A percentile compares a stretch with the other conserved stretches of the same genome.
These are phyloP conservation scores for Ceratocystis eucalypticola DNA, from an alignment of 2,329 filamentous ascomycete genomes.

Conservation along the genomic window DNA sequence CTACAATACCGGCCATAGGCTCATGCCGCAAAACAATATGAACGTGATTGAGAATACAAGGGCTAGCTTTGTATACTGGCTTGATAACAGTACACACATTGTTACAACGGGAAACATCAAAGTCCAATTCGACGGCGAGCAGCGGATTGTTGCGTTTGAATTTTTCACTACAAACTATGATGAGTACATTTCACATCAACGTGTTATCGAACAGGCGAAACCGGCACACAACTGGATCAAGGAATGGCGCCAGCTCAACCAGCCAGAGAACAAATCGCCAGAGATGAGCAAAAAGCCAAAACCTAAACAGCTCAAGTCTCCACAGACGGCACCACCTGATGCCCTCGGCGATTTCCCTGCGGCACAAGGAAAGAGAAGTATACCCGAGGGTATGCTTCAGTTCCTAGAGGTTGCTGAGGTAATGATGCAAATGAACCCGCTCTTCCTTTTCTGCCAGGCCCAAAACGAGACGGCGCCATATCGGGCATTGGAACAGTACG, in stretches of 20 bases:
- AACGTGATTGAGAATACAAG: slow-evolving; percentile 63
- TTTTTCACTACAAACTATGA: slow-evolving; percentile 65
- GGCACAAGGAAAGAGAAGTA: slow-evolving; percentile 41
- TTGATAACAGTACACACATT: slow-evolving; percentile 69
- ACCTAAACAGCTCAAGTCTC: slow-evolving; percentile 44
- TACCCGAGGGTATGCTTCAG: slow-evolving; percentile 47
- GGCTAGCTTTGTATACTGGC: slow-evolving; percentile 80
- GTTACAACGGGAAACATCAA: slow-evolving; percentile 64
- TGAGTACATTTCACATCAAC: slow-evolving; percentile 65
- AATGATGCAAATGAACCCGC: slow-evolving; percentile 51
- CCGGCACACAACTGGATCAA: slow-evolving; percentile 52
- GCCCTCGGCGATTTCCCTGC: slow-evolving; percentile 43
- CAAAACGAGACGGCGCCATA: slow-evolving; percentile 44
- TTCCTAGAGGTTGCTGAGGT: slow-evolving; percentile 57
- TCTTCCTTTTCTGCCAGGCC: slow-evolving; percentile 45
- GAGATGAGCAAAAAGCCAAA: slow-evolving; percentile 57
- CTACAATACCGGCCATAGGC: slow-evolving; percentile 35
- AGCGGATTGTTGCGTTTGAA: slow-evolving; percentile 74
- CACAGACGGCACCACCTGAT: slow-evolving; percentile 44
- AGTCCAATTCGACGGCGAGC: slow-evolving; percentile 63
- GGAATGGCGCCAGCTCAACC: slow-evolving; percentile 48
- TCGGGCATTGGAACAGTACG: slow-evolving; percentile 46
- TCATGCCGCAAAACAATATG: slow-evolving; percentile 43
- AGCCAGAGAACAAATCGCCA: slow-evolving; percentile 41
- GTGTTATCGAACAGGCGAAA: slow-evolving; percentile 47